Base-by-base conservation (phyloP, 441 rosid genomes). In the Euphorbia schlechtendalii region DNA sequence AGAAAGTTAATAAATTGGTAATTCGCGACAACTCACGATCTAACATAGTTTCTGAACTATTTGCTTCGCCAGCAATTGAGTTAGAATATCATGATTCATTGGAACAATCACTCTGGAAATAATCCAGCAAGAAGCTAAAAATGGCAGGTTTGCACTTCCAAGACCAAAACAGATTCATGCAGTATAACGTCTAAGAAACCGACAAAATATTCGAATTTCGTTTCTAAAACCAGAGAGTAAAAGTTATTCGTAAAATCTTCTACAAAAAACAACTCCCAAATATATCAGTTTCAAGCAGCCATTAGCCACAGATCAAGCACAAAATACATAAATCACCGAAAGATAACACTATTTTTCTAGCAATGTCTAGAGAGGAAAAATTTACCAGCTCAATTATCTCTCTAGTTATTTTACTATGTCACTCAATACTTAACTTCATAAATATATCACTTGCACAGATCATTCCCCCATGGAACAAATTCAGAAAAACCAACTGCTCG, bases 141-240 rank as follows among this genome's bases (percentile, higher is more conserved):
- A n/a, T n/a, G n/a, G n/a, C n/a, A n/a, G n/a, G n/a, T n/a, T n/a
- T n/a, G n/a, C 17, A 59, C 22, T 27, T 60, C 58, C 59, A 8
- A 32, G 56, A 69, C 22, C 32, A 11, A 49, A 49, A 34, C 36
- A 63, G 59, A 69, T 63, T 68, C 21, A n/a, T 34, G 51, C 63
- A 22, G 12, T 27, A 5, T 13, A 9, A 28, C 24, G 49, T 30
- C 9, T 32, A 67, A 15, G 11, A 51, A 49, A 51, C 40, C 9
- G 14, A 66, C 51, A 49, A 3, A 38, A n/a, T 7, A 34, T 32
- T 34, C 51, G n/a, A 14, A 13, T 10, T 56, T 18, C n/a, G 8
- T 14, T 48, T 15, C 45, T 57, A 20, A 66, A 57, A 40, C 45
- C 45, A 3, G 9, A 40, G 14, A 40, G 45, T 40, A 40, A 40